Conservation (phyloP, 495 filamentous ascomycete genomes). For the Echria macrotheca region DNA sequence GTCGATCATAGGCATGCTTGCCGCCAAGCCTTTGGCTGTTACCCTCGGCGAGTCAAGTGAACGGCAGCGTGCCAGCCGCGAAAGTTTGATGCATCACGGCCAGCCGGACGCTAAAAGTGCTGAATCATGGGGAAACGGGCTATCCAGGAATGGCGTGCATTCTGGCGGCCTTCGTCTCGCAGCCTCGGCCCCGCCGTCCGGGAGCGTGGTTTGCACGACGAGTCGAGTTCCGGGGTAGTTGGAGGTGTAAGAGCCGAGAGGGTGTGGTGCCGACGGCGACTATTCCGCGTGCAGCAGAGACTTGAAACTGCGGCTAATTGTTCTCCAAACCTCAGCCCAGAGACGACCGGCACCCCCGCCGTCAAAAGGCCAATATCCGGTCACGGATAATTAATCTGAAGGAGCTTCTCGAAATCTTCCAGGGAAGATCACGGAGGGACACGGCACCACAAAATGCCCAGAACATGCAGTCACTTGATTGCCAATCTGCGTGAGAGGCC, state of each 20-base stretch:
- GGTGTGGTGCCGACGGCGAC: conserved; percentile 19
- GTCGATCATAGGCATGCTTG: conserved; percentile 11
- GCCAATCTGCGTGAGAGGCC: conserved; percentile 12
- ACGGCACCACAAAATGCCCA: conserved; percentile 13
- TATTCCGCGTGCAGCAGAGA: conserved; percentile 15
- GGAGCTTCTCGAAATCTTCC: conserved; percentile 30
- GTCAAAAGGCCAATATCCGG: conserved; percentile 15
- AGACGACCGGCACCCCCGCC: conserved; percentile 3
- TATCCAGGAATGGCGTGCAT: no score
- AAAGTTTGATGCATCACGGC: conserved; percentile 4
- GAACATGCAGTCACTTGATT: conserved; percentile 17
- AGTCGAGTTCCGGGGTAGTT: conserved; percentile 20
- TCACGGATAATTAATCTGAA: conserved; percentile 27
- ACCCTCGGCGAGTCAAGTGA: conserved; percentile 1
- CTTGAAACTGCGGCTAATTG: conserved; percentile 36
- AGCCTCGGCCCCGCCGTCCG: not conserved
- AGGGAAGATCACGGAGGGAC: conserved; percentile 26
- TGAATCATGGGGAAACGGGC: no score
- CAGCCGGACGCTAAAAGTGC: no score
- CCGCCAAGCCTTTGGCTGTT: conserved; percentile 9
- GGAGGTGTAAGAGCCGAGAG: conserved; percentile 23
- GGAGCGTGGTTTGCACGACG: not conserved
- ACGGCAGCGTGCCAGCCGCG: not conserved
- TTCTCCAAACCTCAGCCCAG: conserved; percentile 22
- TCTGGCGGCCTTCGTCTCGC: no score